Base-by-base conservation (phyloP, 257 asterid genomes). In the Petunia secreta region DNA sequence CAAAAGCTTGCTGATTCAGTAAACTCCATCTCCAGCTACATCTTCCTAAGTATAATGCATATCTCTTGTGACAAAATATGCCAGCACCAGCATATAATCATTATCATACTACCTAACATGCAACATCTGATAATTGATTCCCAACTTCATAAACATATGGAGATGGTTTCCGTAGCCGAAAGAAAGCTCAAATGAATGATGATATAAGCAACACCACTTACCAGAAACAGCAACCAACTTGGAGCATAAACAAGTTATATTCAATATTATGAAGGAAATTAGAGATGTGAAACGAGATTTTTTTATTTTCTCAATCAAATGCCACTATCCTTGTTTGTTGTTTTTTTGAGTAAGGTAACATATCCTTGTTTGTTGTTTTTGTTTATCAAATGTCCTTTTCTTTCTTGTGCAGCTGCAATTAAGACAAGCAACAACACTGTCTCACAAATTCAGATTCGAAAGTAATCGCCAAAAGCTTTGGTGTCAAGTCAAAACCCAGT, bases 1-100 rank as follows among this genome's bases (percentile, higher is more conserved):
- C 76, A 64, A 79, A 39, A 37, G 50, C 59, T 60, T 78, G 63
- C 34, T 78, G 58, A 63, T 66, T 63, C 81, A 78, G 75, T 38
- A 44, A 78, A 78, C 75, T 40, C 46, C 63, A 10, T 78, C 81
- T n/a, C 75, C 59, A 46, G 75, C 75, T 54, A 78, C 58, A 44
- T 59, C 68, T 63, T 44, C 78, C 46, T 34, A 73, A 73, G 3
- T 36, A 11, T 10, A 73, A 11, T 10, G 78, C 40, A 73, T 50
- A 50, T 34, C 78, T 50, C 52, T 39, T 73, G 46, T 73, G 63
- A 50, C 62, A 50, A 11, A 73, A 73, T 62, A 73, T 13, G 46
- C 62, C 78, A 73, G 36, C 62, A 73, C 78, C 78, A 73, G 62
- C 62, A 73, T 62, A 50, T 50, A 50, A 50, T 73, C 62, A 73